Base-by-base conservation (phyloP, 805 yeast genomes). In the Hanseniaspora lindneri region DNA sequence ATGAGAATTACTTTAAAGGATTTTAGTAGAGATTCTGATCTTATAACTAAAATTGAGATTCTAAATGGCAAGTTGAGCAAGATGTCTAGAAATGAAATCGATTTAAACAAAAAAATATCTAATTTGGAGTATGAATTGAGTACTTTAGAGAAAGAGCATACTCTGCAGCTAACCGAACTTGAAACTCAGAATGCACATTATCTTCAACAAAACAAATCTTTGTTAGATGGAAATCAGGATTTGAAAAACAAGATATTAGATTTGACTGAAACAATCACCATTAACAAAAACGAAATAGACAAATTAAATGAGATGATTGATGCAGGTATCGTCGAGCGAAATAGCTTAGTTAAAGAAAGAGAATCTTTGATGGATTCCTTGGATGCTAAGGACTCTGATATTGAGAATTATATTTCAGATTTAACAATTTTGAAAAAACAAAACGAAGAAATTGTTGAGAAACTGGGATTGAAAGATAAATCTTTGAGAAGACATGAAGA, bases 1-100 rank as follows among this genome's bases (percentile, higher is more conserved):
- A 69, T 72, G 55, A 73, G 70, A 41, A 72, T 68, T 43, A 70
- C 73, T 27, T 63, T 72, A 40, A 62, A 64, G 23, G 63, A 60
- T 3, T 69, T 66, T 16, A 58, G 63, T 4, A 69, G 67, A 25
- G 68, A 68, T 34, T 72, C 72, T 33, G 71, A 71, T 44, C 71
- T 69, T 44, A 67, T 68, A 25, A 62, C 63, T 19, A 83, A 83
- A 55, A 65, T 81, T 43, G 70, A 73, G 46, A 65, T 67, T 43
- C 59, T 83, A 51, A 75, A 73, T 53, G 68, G 68, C 30, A 78
- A 77, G 41, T 58, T 84, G 33, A 68, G 71, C 32, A 66, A 68
- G 48, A 72, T 75, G 53, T 66, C 78, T 64, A 77, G 78, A 55
- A 70, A 69, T 33, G 94, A 85, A 60, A 77, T 85, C 1, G 76